Evolutionary conservation across 2,329 filamentous ascomycete genomes (phyloP).

Genomic region (Pseudocercospora cruenta): DNA sequence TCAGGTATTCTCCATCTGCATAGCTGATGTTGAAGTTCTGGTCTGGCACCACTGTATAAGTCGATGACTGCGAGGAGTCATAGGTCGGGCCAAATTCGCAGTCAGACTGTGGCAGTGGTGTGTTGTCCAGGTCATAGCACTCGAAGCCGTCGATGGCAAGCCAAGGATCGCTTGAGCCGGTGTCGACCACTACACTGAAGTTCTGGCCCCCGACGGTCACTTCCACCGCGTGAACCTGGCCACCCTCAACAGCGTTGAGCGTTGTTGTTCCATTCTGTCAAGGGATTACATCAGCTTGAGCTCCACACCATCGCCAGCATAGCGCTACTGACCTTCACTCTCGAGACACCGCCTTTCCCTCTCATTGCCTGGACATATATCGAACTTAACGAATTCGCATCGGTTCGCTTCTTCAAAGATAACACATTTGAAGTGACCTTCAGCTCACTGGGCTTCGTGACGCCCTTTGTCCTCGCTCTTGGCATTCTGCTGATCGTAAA

Average conservation of each 20-base stretch:
- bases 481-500: constrained; percentile 29
- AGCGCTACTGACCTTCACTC: constrained; percentile 19
- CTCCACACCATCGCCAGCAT: background rate
- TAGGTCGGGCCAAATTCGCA: constrained; percentile 41
- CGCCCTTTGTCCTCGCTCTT: constrained; percentile 13
- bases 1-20: constrained; percentile 47
- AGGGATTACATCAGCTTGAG: background rate
- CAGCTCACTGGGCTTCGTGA: constrained; percentile 22
- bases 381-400: constrained; percentile 32
- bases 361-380: constrained; percentile 33
- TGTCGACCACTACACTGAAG: constrained; percentile 50
- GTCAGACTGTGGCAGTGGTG: constrained; percentile 20
- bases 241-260: constrained; percentile 29
- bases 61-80: constrained; percentile 33
- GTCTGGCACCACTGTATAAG: constrained; percentile 44
- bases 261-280: constrained; percentile 27
- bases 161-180: constrained; percentile 55
- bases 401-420: constrained; percentile 23
- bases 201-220: constrained; percentile 35
- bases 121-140: constrained; percentile 29
- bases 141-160: constrained; percentile 39
- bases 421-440: constrained; percentile 33
- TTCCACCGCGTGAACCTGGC: constrained; percentile 37
- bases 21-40: constrained; percentile 51
- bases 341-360: constrained; percentile 24